Evolutionary conservation across 495 filamentous ascomycete species (phyloP).

Genomic region (Beverwykella pulmonaria): DNA sequence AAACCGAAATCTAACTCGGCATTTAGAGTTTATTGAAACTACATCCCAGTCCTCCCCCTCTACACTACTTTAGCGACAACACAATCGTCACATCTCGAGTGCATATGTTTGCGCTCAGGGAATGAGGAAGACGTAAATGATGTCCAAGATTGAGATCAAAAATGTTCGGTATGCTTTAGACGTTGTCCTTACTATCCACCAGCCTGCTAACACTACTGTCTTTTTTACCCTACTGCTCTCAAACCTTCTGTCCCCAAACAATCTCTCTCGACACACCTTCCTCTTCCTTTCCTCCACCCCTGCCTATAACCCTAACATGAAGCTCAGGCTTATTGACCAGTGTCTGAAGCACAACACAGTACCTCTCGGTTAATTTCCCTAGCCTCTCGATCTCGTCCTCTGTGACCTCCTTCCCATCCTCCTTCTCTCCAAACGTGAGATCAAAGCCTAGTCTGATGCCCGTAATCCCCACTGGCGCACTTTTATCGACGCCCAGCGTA

Average conservation of each 20-base stretch:
- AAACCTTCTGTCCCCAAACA: constrained; percentile 31
- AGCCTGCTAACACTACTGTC: no score
- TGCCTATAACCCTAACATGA: constrained; percentile 38
- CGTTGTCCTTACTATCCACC: no score
- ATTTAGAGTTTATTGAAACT: no score
- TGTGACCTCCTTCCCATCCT: constrained; percentile 38
- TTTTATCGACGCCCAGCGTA: constrained; percentile 46
- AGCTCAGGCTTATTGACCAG: constrained; percentile 44
- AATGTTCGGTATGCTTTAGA: no score
- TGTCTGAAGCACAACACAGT: constrained; percentile 49
- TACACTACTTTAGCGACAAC: no score
- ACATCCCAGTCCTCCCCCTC: no score
- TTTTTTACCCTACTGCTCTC: neutral
- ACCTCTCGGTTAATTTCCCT: constrained; percentile 47
- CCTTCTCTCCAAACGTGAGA: constrained; percentile 34
- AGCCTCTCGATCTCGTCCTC: constrained; percentile 45
- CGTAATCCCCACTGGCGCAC: constrained; percentile 46
- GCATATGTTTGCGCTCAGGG: no score
- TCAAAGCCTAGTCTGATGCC: constrained; percentile 43
- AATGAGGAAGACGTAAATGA: no score
- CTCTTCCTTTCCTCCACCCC: constrained; percentile 59
- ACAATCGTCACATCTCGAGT: no score
- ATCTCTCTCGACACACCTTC: constrained; percentile 73
- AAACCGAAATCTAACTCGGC: no score
- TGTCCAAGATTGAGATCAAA: no score